Base-by-base conservation (phyloP, 2,329 filamentous ascomycete species). In the Emmonsiellopsis sp. region DNA sequence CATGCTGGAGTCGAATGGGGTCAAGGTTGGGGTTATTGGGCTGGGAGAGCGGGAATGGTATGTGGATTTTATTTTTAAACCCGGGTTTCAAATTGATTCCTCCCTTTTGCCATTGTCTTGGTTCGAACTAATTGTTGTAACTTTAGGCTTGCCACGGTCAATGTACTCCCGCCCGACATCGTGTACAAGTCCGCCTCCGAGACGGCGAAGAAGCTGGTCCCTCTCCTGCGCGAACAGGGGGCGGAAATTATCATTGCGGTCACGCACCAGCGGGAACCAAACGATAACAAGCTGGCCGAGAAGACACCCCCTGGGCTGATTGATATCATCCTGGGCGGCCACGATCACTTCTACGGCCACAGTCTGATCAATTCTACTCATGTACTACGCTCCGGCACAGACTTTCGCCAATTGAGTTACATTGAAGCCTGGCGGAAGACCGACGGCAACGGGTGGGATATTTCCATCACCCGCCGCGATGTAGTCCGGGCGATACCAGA, bases 331-430 rank as follows among this genome's bases (percentile, higher is more conserved):
- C 78, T 95, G 0, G 89, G 90, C 48, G 90, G 90, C 0, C 90
- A 95, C 64, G 91, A 95, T 62, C 91, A 96, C 66, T 93, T 86
- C 70, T 95, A 95, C 66, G 79, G 79, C 13, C 89, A 95, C 70
- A 80, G 78, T 52, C 65, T 90, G 53, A 79, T 93, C 67, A 90
- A 91, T 56, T 85, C 85, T 7, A 87, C 82, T 0, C 90, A 95
- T 63, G 81, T 95, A 2, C 74, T 96, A n/a, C 82, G 91, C 1
- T 94, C 88, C 0, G 90, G 91, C 0, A 89, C 85, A 15, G 91
- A 96, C 67, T 96, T 95, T 72, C 94, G 93, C 71, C 87, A 96
- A 66, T 75, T 95, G 35, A 93, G 87, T 65, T 95, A 95, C 65
- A 79, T 96, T 51, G 88, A 95, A 67, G 86, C 82, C 1, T 81